A percentile compares a stretch with the other conserved stretches of the same genome.
Conservation (phyloP, 2,329 filamentous ascomycete genomes). For the Phyllosticta citrichinensis region DNA sequence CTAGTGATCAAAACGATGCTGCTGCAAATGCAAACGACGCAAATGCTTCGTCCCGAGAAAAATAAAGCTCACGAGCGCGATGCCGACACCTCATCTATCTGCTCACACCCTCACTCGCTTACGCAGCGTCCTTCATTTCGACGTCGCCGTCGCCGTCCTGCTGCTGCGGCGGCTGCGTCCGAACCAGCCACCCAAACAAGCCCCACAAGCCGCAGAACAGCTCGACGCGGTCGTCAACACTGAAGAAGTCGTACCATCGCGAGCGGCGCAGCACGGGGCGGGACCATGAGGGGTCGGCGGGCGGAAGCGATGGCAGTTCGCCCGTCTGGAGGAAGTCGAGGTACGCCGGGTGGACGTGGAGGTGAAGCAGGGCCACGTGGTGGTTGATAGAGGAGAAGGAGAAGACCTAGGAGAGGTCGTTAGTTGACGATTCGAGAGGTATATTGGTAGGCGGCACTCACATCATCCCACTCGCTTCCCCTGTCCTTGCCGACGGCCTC, state of each 20-base stretch:
- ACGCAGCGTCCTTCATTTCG: not conserved
- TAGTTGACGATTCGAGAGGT: conserved; percentile 3
- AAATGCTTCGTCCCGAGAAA: no score
- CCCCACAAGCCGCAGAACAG: conserved; percentile 49
- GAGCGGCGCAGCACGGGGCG: conserved; percentile 45
- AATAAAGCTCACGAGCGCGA: no score
- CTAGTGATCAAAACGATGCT: no score
- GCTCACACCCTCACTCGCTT: not conserved
- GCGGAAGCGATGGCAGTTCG: conserved; percentile 8
- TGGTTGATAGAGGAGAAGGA: conserved; percentile 54
- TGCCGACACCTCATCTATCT: not conserved
- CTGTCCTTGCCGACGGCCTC: conserved; percentile 45
- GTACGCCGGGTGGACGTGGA: conserved; percentile 48
- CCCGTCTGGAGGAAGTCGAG: conserved; percentile 44
- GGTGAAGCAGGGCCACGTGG: conserved; percentile 49
- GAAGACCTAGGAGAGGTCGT: conserved; percentile 40
- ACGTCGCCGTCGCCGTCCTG: not conserved
- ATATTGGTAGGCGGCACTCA: conserved; percentile 24
- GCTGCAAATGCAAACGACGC: no score
- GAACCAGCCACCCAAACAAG: conserved; percentile 31
- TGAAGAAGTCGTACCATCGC: conserved; percentile 50
- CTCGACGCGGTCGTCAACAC: conserved; percentile 43
- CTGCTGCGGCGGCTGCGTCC: not conserved
- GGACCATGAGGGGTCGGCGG: conserved; percentile 34
- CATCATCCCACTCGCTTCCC: conserved; percentile 42